These are phyloP conservation scores for Boletus albobrunnescens DNA, from an alignment of 1,284 basidiomycete species.

Conservation along the genomic window DNA sequence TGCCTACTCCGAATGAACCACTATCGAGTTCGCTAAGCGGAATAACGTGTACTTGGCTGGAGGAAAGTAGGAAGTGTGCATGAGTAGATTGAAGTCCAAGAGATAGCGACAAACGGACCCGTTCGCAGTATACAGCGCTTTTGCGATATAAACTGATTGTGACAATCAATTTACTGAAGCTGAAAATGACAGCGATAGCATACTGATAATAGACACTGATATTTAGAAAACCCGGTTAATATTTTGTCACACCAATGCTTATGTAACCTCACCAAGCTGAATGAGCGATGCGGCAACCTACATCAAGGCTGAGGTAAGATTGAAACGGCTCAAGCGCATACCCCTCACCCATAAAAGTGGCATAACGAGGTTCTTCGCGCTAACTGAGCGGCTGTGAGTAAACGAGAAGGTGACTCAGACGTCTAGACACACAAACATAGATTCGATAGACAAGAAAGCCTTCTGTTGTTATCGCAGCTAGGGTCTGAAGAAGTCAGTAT, in stretches of 20 bases:
- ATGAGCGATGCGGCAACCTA: neutral
- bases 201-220: neutral
- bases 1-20: conserved; percentile 1
- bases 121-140: conserved; percentile 1
- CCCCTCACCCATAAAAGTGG: conserved; percentile 11
- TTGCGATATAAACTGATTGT: conserved; percentile 1
- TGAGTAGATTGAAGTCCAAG: neutral
- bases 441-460: conserved; percentile 14
- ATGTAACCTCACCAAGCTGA: conserved; percentile 11
- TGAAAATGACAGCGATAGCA: neutral
- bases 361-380: conserved; percentile 1
- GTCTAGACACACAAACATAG: conserved; percentile 9
- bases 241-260: too few relatives aligned
- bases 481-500: neutral
- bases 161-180: neutral
- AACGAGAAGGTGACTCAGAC: neutral
- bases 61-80: neutral
- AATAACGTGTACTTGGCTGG: conserved; percentile 2
- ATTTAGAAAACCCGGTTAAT: neutral
- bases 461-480: conserved; percentile 2
- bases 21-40: neutral
- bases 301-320: neutral
- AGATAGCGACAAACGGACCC: conserved; percentile 5
- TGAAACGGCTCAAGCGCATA: neutral
- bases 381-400: conserved; percentile 12